Evolutionary conservation across 129 eudicot species (phyloP).

Genomic region (Logfia minima): DNA sequence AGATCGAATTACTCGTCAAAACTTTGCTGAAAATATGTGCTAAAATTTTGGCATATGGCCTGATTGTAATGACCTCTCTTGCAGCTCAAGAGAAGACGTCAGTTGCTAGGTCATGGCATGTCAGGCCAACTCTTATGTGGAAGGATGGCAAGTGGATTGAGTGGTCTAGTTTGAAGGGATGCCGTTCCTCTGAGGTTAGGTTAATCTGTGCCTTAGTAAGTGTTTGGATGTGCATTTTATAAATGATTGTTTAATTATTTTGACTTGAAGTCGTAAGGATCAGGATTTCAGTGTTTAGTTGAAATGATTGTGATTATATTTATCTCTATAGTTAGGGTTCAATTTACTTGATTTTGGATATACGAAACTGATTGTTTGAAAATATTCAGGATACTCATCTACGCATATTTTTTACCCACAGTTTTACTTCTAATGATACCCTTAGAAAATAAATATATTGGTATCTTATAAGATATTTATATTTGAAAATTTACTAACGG

Average conservation of each 20-base stretch:
- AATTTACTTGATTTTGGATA: neutral
- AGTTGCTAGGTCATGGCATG: conserved; percentile 70
- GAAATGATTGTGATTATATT: neutral
- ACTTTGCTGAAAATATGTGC: neutral
- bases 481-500: neutral
- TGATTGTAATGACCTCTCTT: conserved; percentile 15
- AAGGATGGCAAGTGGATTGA: conserved; percentile 76
- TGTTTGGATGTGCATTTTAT: neutral
- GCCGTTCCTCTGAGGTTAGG: conserved; percentile 55
- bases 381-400: neutral
- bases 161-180: conserved; percentile 43
- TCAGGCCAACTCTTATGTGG: conserved; percentile 74
- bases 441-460: neutral
- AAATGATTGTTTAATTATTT: neutral
- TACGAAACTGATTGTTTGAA: neutral
- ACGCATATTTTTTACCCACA: neutral
- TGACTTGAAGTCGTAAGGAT: neutral
- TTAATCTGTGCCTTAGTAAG: conserved; percentile 11
- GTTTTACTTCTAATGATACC: neutral
- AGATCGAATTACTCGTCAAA: neutral
- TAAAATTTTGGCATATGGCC: conserved; percentile 8
- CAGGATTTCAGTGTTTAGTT: neutral
- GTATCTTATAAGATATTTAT: neutral
- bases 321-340: neutral
- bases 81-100: conserved; percentile 67